A percentile compares a stretch with the other conserved stretches of the same genome.
Conservation (phyloP, 257 asterid genomes). For the Thymus quinquecostatus region DNA sequence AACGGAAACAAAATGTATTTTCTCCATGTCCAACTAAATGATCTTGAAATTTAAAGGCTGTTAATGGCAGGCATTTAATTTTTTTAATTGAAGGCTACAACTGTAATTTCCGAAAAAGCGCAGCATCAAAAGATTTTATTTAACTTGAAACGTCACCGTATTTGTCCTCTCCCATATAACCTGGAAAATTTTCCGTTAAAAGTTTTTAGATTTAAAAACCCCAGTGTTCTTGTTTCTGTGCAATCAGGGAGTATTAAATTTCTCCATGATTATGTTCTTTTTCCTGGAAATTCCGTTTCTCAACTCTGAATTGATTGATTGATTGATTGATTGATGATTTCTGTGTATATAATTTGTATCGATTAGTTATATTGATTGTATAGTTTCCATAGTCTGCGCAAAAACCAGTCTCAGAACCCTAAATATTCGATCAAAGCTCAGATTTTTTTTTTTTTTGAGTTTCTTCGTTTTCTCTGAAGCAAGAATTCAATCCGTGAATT, state of each 20-base stretch:
- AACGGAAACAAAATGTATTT: no score
- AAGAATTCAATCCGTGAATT: background rate
- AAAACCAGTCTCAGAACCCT: slow-evolving; percentile 27
- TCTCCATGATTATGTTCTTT: background rate
- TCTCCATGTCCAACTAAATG: no score
- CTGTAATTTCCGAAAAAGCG: slow-evolving; percentile 12
- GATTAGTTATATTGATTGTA: no score
- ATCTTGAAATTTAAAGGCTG: no score
- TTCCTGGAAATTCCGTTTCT: no score
- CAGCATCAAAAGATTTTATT: no score
- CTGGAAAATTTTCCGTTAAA: slow-evolving; percentile 18
- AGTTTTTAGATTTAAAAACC: background rate
- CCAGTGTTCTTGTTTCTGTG: slow-evolving; percentile 21
- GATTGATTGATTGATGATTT: background rate
- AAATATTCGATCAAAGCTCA: slow-evolving; percentile 19
- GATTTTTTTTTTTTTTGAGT: background rate
- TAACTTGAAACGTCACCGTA: slow-evolving; percentile 25
- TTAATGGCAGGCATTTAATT: background rate
- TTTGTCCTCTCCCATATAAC: background rate
- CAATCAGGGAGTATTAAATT: background rate
- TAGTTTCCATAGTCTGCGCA: no score
- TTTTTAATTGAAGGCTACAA: background rate
- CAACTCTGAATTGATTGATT: no score
- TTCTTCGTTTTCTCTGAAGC: background rate
- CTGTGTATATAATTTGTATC: background rate